These are phyloP conservation scores for Epichloe sibirici DNA, from an alignment of 2,329 filamentous ascomycete species.

Conservation along the genomic window DNA sequence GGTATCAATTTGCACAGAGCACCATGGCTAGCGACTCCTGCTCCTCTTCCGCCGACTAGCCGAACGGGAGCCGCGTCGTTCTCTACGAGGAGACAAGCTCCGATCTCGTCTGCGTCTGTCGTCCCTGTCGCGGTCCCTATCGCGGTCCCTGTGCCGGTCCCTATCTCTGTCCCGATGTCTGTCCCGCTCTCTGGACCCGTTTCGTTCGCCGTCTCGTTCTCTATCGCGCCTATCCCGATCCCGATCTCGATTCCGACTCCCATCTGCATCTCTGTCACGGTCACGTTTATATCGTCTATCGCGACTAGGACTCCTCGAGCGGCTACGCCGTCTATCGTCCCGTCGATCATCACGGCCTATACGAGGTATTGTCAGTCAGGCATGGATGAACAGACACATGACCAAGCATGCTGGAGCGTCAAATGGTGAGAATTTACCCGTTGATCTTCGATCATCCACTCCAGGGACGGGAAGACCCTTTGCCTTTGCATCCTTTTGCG, in stretches of 20 bases:
- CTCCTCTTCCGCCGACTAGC: conserved; percentile 30
- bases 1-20: too few species aligned
- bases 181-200: conserved; percentile 26
- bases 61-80: conserved; percentile 25
- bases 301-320: conserved; percentile 19
- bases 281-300: conserved; percentile 20
- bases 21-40: conserved; percentile 5
- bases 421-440: neutral
- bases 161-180: conserved; percentile 32
- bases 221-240: conserved; percentile 18
- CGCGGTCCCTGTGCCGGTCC: neutral
- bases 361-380: neutral
- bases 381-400: too few species aligned
- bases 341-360: conserved; percentile 16
- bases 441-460: conserved; percentile 36
- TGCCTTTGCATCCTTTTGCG: conserved; percentile 46
- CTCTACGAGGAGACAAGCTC: conserved; percentile 24
- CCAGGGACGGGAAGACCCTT: conserved; percentile 47
- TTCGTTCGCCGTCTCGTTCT: conserved; percentile 22
- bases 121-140: conserved; percentile 15
- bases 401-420: too few species aligned
- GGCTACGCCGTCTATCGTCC: conserved; percentile 25
- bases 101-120: conserved; percentile 16
- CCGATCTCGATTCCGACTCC: conserved; percentile 24
- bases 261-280: conserved; percentile 19